Conservation (phyloP, 805 yeast species). For the Wickerhamiella australiensis region DNA sequence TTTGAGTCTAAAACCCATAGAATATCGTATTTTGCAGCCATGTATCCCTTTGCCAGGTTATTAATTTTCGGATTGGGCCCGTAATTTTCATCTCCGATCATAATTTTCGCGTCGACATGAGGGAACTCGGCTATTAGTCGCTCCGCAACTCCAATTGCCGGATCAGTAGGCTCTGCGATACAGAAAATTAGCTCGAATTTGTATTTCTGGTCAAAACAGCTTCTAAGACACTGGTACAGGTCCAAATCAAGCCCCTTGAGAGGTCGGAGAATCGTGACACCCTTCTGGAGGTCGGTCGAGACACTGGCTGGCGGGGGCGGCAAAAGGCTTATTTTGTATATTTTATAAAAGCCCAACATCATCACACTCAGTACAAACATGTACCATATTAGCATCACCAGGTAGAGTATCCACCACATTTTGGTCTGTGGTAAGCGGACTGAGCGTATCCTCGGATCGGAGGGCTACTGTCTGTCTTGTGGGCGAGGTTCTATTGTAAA, state of each 20-base stretch:
- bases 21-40: constrained; percentile 53
- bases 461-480: no score
- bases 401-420: constrained; percentile 8
- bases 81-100: constrained; percentile 39
- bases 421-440: neutral
- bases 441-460: no score
- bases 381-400: constrained; percentile 10
- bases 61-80: constrained; percentile 89
- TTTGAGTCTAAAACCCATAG: constrained; percentile 81
- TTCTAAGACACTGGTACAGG: constrained; percentile 51
- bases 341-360: constrained; percentile 3
- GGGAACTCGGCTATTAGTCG: constrained; percentile 43
- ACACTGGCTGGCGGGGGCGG: neutral
- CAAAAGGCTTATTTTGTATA: neutral
- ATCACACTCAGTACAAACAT: neutral
- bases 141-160: constrained; percentile 48
- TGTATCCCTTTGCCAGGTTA: constrained; percentile 72
- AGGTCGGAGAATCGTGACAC: constrained; percentile 72
- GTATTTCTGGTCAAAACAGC: constrained; percentile 57
- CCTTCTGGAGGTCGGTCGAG: constrained; percentile 29
- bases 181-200: constrained; percentile 71
- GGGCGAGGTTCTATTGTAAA: no score
- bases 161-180: constrained; percentile 51
- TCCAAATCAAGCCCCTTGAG: constrained; percentile 76
- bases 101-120: constrained; percentile 42